Evolutionary conservation across 495 filamentous ascomycete genomes (phyloP).

Genomic region (Evansstolkia leycettana): DNA sequence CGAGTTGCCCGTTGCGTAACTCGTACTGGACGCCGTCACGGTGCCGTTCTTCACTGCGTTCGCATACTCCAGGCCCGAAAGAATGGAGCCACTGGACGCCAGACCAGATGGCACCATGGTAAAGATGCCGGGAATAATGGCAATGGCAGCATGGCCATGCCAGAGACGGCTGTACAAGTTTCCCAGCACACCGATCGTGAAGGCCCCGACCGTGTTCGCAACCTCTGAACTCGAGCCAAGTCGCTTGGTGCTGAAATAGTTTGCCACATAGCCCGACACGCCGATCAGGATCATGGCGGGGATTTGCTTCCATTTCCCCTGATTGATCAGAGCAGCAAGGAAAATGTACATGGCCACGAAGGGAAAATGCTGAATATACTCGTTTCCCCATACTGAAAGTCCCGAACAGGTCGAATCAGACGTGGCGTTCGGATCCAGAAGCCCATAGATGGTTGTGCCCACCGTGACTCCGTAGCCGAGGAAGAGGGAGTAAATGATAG

Average conservation of each 20-base stretch:
- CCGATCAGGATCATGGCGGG: conserved; percentile 73
- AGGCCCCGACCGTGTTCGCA: conserved; percentile 68
- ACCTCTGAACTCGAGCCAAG: conserved; percentile 71
- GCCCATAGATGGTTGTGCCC: conserved; percentile 75
- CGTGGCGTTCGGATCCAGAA: conserved; percentile 60
- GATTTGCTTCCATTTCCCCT: conserved; percentile 80
- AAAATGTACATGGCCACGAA: conserved; percentile 26
- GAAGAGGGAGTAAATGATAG: conserved; percentile 85
- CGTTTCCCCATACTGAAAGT: conserved; percentile 17
- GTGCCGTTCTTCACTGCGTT: conserved; percentile 42
- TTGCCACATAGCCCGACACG: conserved; percentile 67
- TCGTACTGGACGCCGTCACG: conserved; percentile 1
- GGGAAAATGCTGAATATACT: conserved; percentile 35
- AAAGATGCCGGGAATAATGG: conserved; percentile 81
- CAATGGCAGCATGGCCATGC: conserved; percentile 72
- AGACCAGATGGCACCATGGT: conserved; percentile 82
- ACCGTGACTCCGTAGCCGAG: conserved; percentile 90
- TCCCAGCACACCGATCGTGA: conserved; percentile 68
- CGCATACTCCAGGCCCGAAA: conserved; percentile 65
- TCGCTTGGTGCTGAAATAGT: conserved; percentile 57
- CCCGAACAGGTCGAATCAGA: conserved; percentile 53
- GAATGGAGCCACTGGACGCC: conserved; percentile 63
- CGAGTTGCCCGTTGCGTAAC: conserved; percentile 9
- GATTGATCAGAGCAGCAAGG: conserved; percentile 74
- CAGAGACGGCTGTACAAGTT: conserved; percentile 72